Percentiles rank a stretch among this genome's conserved stretches.
phyloP scores from a whole-genome alignment of 148 eudicot species.

The Vaccinium macrocarpon region DNA sequence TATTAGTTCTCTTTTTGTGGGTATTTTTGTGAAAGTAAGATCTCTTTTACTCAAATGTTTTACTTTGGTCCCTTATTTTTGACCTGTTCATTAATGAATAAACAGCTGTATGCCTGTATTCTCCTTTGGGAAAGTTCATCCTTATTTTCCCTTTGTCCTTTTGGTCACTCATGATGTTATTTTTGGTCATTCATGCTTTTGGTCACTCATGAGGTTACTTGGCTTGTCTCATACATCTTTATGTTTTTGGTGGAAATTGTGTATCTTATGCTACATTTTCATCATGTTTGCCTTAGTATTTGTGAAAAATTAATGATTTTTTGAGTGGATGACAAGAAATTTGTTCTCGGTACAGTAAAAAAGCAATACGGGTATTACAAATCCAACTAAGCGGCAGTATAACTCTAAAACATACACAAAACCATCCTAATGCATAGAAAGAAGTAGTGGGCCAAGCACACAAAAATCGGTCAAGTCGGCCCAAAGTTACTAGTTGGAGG shows the following conservation, averaged over 20 bases:
- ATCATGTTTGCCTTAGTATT: neutral
- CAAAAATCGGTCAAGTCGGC: too few relatives aligned
- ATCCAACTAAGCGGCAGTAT: neutral
- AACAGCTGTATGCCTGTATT: neutral
- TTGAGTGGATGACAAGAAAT: neutral
- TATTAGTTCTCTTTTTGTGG: constrained; percentile 15
- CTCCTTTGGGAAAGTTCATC: neutral
- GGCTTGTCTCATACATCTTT: neutral
- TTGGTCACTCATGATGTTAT: neutral
- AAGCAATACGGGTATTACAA: neutral
- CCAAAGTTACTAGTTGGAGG: too few relatives aligned
- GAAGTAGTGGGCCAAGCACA: too few relatives aligned
- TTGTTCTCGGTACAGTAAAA: too few relatives aligned
- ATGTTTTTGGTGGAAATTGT: neutral
- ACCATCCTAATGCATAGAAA: too few relatives aligned
- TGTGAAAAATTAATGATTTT: neutral
- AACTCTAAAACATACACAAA: too few relatives aligned
- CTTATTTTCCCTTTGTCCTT: neutral
- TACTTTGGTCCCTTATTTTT: neutral
- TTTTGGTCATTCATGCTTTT: constrained; percentile 2
- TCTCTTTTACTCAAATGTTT: neutral
- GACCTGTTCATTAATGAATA: neutral
- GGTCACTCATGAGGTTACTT: neutral
- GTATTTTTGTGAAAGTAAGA: neutral
- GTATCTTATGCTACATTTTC: neutral